These are phyloP conservation scores for Puccinia horiana DNA, from an alignment of 1,284 basidiomycete genomes.

Conservation along the genomic window DNA sequence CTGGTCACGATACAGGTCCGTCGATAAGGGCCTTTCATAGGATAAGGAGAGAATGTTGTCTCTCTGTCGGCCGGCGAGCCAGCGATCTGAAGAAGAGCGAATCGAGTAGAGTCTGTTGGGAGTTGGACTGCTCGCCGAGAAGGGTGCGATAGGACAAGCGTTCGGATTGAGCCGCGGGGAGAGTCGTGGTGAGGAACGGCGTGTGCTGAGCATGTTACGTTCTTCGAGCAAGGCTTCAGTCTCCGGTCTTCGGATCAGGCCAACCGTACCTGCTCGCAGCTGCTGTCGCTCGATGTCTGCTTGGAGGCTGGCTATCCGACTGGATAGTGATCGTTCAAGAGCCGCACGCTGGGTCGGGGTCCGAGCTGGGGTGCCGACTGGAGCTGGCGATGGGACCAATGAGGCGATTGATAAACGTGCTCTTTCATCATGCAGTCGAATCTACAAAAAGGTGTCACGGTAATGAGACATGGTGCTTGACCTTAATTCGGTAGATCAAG, in stretches of 20 bases:
- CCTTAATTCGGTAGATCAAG: neutral
- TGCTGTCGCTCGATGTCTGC: slow-evolving; percentile 38
- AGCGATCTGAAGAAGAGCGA: slow-evolving; percentile 4
- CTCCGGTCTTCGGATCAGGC: slow-evolving; percentile 37
- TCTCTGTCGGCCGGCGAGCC: neutral
- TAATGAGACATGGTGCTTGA: neutral
- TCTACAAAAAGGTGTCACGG: neutral
- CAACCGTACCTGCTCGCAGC: slow-evolving; percentile 4
- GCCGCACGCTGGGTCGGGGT: slow-evolving; percentile 43
- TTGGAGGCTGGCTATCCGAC: slow-evolving; percentile 36
- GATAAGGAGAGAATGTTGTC: neutral
- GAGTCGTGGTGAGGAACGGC: neutral
- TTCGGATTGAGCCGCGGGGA: neutral
- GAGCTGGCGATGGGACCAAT: slow-evolving; percentile 26
- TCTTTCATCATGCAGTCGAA: slow-evolving; percentile 40
- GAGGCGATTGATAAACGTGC: slow-evolving; percentile 35
- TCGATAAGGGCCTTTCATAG: neutral
- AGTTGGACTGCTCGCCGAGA: neutral
- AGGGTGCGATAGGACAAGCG: slow-evolving; percentile 1
- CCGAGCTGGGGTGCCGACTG: slow-evolving; percentile 22
- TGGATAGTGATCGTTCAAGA: slow-evolving; percentile 37
- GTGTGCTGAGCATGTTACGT: neutral
- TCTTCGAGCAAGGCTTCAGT: slow-evolving; percentile 33
- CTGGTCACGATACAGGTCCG: neutral
- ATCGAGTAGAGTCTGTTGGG: neutral